phyloP scores from a whole-genome alignment of 306 rosid species.

The Quercus aquifolioides region DNA sequence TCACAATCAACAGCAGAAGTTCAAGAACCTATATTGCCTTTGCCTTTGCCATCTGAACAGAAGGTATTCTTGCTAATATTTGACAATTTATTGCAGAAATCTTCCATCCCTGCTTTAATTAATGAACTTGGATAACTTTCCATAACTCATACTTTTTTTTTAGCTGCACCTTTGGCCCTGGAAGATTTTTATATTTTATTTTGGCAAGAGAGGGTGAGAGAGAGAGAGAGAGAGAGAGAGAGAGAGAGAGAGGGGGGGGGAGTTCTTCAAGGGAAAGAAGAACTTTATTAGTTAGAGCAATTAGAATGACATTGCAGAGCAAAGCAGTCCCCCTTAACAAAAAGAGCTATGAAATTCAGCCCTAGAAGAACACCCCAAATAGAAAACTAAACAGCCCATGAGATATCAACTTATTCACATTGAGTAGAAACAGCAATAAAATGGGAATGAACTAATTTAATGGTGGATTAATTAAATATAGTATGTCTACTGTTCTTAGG shows the following conservation, averaged over 20 bases:
- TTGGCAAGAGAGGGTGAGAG: background rate
- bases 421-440: no score
- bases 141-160: background rate
- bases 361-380: no score
- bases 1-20: background rate
- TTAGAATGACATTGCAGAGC: background rate
- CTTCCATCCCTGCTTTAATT: background rate
- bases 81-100: background rate
- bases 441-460: no score
- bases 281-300: background rate
- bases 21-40: conserved; percentile 28
- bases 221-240: background rate
- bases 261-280: background rate
- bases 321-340: background rate
- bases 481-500: no score
- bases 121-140: background rate
- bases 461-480: no score
- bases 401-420: no score
- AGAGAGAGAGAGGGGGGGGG: no score
- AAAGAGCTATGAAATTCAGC: no score
- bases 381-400: no score
- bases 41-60: conserved; percentile 20
- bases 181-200: background rate
- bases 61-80: conserved; percentile 13
- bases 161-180: background rate